Base-by-base conservation (phyloP, 2,329 filamentous ascomycete genomes). In the Ascochyta fabae region DNA sequence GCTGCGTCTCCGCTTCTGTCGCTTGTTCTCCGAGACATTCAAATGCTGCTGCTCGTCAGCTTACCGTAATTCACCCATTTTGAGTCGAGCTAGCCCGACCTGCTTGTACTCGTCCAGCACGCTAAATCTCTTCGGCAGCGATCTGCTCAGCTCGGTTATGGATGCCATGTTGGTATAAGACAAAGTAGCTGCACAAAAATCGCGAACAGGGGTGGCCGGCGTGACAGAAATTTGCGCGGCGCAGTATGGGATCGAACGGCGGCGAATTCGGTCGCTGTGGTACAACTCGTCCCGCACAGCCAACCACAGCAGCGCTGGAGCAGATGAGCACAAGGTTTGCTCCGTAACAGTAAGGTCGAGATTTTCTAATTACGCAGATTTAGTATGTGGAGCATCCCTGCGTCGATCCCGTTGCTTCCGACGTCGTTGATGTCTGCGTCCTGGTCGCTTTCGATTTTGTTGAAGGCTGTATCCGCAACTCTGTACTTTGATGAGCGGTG, bases 41-140 rank as follows among this genome's bases (percentile, higher is more conserved):
- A 56, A 31, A 27, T 56, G 53, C 53, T 56, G 19, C 7, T 8
- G 8, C 6, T 7, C 3, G n/a, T 47, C 23, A 38, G 26, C 6
- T 9, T 13, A n/a, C n/a, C 15, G 9, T 10, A 9, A 12, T 6
- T 9, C n/a, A 24, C 9, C 6, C 8, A 31, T n/a, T 2, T 23
- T 6, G 4, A 26, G 15, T 12, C 10, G 12, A 29, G 12, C 19
- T 3, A 19, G 23, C 39, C 41, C 19, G 19, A 56, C 53, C 43
- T 51, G 53, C 27, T 51, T 56, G 41, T 51, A 56, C 22, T 47
- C 53, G 13, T 56, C 53, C 36, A 56, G 47, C 22, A 31, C 42
- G 42, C 53, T 56, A 40, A 35, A 33, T 46, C 53, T 22, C 31
- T 35, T 49, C 19, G 52, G 40, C 24, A 45, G 45, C 34, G 45